Base-by-base conservation (phyloP, 345 rosid species). In the Boechera stricta region DNA sequence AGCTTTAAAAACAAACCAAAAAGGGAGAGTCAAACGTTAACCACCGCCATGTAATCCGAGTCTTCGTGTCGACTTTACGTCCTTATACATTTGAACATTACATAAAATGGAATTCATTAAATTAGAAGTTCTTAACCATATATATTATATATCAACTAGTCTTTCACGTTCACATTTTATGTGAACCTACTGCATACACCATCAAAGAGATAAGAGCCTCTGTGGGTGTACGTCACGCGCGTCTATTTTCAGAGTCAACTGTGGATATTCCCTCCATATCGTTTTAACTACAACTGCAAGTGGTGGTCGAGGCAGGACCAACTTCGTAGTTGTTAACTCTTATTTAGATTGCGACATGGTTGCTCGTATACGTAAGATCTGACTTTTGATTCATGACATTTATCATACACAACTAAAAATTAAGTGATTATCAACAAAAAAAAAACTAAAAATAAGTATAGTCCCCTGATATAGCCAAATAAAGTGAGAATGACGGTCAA, bases 351-450 rank as follows among this genome's bases (percentile, higher is more conserved):
- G 55, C 56, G 77, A 78, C 69, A 56, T 72, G 73, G 60, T 47
- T 57, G 77, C 67, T 77, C 67, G 54, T 64, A 47, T 71, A 21
- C 67, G 61, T 64, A 47, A 64, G 58, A 45, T 62, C 76, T 77
- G 75, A 70, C 71, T 70, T 70, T 69, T 26, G 32, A 69, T 42
- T 62, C 28, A 21, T 64, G 47, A 21, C 64, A 42, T 54, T 64
- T 74, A 55, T 74, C 44, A 28, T 44, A 16, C 31, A 39, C 12
- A 61, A 26, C 13, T n/a, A 32, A 21, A 28, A 28, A 28, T 21
- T 28, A 28, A 28, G 29, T 28, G 29, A 28, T 28, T 28, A 21
- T 21, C 24, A 21, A 21, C 1, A 21, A 21, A 21, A 21, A 21
- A 21, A 21, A 21, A 21, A 21, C 21, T 21, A 21, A 21, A 21